Base-by-base conservation (phyloP, 352 stramenopile species). In the Chrysophaeum taylorii region DNA sequence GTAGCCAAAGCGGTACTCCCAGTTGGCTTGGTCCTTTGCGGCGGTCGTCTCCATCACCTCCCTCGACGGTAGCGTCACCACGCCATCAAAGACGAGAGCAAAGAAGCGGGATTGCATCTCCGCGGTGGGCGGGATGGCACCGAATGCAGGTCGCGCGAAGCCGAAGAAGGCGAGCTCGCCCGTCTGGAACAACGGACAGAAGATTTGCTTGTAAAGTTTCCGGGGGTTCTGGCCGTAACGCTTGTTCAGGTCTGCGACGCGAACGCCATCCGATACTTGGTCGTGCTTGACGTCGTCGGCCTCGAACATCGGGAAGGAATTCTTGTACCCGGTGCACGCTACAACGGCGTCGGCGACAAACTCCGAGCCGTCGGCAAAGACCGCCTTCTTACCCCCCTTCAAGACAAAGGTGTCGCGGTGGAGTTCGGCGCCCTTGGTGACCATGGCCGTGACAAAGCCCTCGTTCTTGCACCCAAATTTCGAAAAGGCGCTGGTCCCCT, bases 401-500 rank as follows among this genome's bases (percentile, higher is more conserved):
- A 81, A 69, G 68, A 70, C 53, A 53, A 81, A 81, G 33, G 42
- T 62, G 29, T 73, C 76, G n/a, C 76, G 48, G 70, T 79, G 72
- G 23, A 81, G 73, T 31, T 68, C 52, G 0, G 76, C 71, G 52
- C 71, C 75, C 29, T 72, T 60, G 18, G 52, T 50, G 2, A 81
- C 76, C 68, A 81, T 76, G 50, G 76, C 76, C 63, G 75, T 72
- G 2, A 81, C 76, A 48, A 81, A 81, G 21, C 76, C 76, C 5
- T 76, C 76, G 71, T 81, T 81, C 71, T 81, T 81, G 72, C 76
- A 81, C 21, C 76, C 76, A 63, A 81, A 81, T 64, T 81, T 81
- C 54, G 68, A 76, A 69, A 81, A 81, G 29, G 76, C 76, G 27
- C 71, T 79, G 0, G 76, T 81, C 42, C 42, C 63, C 43, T 81